Percentiles rank a stretch among this genome's conserved stretches.
Evolutionary conservation across 352 stramenopile species (phyloP).

Genomic region (Phytophthora pini): DNA sequence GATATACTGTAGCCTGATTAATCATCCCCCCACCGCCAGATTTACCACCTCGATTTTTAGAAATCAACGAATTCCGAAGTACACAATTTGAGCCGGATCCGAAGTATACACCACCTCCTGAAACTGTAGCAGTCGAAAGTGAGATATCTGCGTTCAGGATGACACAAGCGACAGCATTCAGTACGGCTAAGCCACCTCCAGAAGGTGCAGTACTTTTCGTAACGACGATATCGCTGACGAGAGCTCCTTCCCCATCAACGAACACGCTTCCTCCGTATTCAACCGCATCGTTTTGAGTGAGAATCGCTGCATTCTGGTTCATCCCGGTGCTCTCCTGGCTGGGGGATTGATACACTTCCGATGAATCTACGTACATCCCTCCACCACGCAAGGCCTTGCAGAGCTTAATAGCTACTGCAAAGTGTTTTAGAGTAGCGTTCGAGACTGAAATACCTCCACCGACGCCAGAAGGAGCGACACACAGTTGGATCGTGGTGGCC

Average conservation of each 20-base stretch:
- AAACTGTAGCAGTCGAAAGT: conserved; percentile 22
- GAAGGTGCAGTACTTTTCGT: conserved; percentile 15
- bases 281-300: conserved; percentile 23
- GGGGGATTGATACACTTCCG: conserved; percentile 26
- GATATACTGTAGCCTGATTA: conserved; percentile 28
- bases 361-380: conserved; percentile 40
- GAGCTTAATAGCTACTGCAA: conserved; percentile 21
- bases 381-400: conserved; percentile 36
- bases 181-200: conserved; percentile 39
- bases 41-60: conserved; percentile 27
- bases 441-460: conserved; percentile 42
- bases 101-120: conserved; percentile 45
- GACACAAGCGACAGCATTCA: conserved; percentile 21
- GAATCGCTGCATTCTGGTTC: background rate
- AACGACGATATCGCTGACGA: conserved; percentile 25
- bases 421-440: conserved; percentile 21
- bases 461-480: conserved; percentile 17
- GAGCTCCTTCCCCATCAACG: conserved; percentile 27
- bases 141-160: conserved; percentile 26
- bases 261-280: conserved; percentile 43
- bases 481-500: conserved; percentile 28
- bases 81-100: conserved; percentile 26
- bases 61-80: conserved; percentile 27
- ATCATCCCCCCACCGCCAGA: conserved; percentile 46
- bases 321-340: conserved; percentile 4